phyloP scores from a whole-genome alignment of 225 moss, liverwort and hornwort species.

The Bryoerythrophyllum caledonicum region DNA sequence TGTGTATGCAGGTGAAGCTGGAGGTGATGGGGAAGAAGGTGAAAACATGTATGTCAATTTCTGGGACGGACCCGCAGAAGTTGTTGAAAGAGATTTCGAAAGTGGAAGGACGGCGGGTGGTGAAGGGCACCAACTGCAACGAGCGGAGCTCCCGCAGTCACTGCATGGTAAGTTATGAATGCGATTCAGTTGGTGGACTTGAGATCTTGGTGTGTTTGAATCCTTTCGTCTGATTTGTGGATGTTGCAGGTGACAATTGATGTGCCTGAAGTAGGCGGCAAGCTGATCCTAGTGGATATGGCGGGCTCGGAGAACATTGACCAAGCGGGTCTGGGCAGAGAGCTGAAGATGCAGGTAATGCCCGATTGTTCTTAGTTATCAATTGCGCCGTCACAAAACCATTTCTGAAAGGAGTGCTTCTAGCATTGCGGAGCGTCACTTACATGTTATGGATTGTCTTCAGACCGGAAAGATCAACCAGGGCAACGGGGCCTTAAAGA shows the following conservation, averaged over 20 bases:
- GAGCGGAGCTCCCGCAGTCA: constrained; percentile 80
- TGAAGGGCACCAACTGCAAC: constrained; percentile 73
- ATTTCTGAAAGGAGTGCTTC: background rate
- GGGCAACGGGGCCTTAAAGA: constrained; percentile 87
- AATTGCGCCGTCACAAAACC: too few relatives aligned
- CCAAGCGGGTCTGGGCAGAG: constrained; percentile 82
- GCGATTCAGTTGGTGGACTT: background rate
- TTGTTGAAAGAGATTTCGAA: constrained; percentile 62
- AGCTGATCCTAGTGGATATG: constrained; percentile 89
- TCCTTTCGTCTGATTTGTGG: background rate
- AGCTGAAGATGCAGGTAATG: constrained; percentile 78
- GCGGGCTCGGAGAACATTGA: constrained; percentile 95
- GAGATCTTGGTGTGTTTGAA: background rate
- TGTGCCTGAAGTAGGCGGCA: constrained; percentile 86
- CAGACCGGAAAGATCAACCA: constrained; percentile 98
- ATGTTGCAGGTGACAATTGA: constrained; percentile 72
- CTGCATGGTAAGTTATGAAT: constrained; percentile 51
- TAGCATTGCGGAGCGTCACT: background rate
- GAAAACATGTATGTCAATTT: constrained; percentile 55
- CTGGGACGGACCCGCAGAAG: constrained; percentile 57
- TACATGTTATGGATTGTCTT: background rate
- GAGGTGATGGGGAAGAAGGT: constrained; percentile 72
- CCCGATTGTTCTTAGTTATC: background rate
- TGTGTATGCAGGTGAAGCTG: constrained; percentile 55
- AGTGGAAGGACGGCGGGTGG: constrained; percentile 65